Conservation (phyloP, 1,284 basidiomycete species). For the Malassezia obtusa region DNA sequence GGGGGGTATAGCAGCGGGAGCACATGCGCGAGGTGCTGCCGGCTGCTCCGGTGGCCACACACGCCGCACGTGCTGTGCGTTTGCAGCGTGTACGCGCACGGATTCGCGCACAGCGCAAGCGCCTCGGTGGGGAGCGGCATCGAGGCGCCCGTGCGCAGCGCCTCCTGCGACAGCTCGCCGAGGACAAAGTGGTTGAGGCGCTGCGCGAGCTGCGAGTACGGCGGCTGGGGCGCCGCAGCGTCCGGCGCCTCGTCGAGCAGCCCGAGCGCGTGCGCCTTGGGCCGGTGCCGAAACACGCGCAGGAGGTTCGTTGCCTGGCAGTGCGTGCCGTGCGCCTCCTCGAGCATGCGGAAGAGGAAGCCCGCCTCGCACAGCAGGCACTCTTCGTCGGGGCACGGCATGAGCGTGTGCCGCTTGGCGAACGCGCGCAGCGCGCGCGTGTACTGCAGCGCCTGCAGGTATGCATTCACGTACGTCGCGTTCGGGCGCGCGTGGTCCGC, state of each 20-base stretch:
- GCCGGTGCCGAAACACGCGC: slow-evolving; percentile 67
- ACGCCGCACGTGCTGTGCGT: slow-evolving; percentile 59
- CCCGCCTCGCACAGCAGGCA: slow-evolving; percentile 92
- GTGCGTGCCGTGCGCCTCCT: slow-evolving; percentile 84
- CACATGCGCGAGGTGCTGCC: slow-evolving; percentile 28
- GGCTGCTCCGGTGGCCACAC: slow-evolving; percentile 63
- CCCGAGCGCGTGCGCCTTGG: slow-evolving; percentile 73
- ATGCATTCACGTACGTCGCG: slow-evolving; percentile 90
- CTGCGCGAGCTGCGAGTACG: slow-evolving; percentile 79
- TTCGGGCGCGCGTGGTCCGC: slow-evolving; percentile 66
- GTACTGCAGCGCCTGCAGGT: slow-evolving; percentile 84
- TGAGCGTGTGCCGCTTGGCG: slow-evolving; percentile 79
- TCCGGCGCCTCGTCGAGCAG: slow-evolving; percentile 72
- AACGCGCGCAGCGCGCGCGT: slow-evolving; percentile 65
- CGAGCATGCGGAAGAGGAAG: slow-evolving; percentile 87
- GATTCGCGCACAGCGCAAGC: slow-evolving; percentile 12
- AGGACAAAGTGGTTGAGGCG: slow-evolving; percentile 87
- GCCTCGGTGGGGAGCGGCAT: not conserved
- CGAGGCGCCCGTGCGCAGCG: slow-evolving; percentile 12
- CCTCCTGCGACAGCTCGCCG: slow-evolving; percentile 51
- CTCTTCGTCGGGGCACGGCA: slow-evolving; percentile 68
- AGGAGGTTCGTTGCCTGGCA: slow-evolving; percentile 96
- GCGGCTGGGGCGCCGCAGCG: slow-evolving; percentile 51
- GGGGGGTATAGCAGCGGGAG: slow-evolving; percentile 82
- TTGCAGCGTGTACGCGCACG: slow-evolving; percentile 19